Percentiles rank a stretch among this genome's conserved stretches.
phyloP scores from a whole-genome alignment of 192 early-diverging fungal genomes.

The Podila verticillata region DNA sequence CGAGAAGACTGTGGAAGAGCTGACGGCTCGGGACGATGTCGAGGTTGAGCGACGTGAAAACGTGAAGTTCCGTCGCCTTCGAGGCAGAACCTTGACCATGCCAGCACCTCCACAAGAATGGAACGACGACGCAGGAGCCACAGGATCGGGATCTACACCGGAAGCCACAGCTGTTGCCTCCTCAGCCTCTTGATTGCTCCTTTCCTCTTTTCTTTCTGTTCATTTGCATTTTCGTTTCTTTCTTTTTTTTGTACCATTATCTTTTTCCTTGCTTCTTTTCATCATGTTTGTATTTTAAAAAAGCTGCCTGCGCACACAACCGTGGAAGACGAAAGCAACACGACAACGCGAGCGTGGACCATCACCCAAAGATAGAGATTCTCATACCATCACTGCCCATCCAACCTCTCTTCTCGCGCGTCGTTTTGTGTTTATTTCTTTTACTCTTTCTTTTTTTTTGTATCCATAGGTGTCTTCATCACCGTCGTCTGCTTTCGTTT shows the following conservation, averaged over 20 bases:
- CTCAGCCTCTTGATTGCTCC: background rate
- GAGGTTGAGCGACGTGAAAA: conserved; percentile 46
- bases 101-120: conserved; percentile 35
- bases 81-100: conserved; percentile 41
- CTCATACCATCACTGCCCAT: conserved; percentile 1
- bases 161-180: background rate
- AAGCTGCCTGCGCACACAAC: too few relatives aligned
- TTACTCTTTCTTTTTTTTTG: background rate
- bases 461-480: conserved; percentile 7
- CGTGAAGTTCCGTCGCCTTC: conserved; percentile 43
- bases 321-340: too few relatives aligned
- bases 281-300: background rate
- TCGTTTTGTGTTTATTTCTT: background rate
- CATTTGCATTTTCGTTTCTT: conserved; percentile 6
- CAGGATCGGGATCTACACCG: background rate
- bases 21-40: conserved; percentile 39
- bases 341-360: too few relatives aligned
- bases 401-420: background rate
- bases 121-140: background rate
- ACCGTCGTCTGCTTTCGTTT: background rate
- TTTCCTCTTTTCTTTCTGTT: conserved; percentile 11
- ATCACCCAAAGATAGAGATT: background rate
- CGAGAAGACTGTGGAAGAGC: conserved; percentile 46
- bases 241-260: conserved; percentile 8
- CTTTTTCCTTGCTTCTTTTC: conserved; percentile 1